phyloP scores from a whole-genome alignment of 169 alveolate species.

The Plasmodium knowlesi region DNA sequence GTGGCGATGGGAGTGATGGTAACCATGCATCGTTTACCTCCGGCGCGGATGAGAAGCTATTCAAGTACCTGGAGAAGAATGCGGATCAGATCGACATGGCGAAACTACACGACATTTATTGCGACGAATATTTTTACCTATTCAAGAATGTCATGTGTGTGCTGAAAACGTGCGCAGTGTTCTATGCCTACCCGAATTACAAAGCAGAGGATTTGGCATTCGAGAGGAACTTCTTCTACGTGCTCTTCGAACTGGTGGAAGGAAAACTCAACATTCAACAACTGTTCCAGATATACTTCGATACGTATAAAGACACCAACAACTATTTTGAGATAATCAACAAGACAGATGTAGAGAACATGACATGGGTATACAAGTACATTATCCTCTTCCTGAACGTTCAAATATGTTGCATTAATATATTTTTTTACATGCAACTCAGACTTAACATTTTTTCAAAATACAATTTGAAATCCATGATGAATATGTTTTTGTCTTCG shows the following conservation, averaged over 20 bases:
- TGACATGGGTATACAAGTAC: constrained; percentile 52
- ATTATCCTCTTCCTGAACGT: constrained; percentile 42
- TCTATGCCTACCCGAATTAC: constrained; percentile 37
- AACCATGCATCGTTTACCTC: background rate
- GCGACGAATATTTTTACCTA: constrained; percentile 58
- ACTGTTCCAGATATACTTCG: constrained; percentile 43
- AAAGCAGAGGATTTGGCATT: constrained; percentile 56
- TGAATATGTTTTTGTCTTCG: constrained; percentile 13
- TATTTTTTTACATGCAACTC: constrained; percentile 42
- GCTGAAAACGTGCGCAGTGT: constrained; percentile 18
- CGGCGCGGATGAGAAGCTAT: background rate
- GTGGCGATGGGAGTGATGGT: background rate
- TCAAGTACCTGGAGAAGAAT: background rate
- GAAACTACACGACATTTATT: constrained; percentile 20
- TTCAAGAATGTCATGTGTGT: constrained; percentile 36
- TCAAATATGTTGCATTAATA: constrained; percentile 57
- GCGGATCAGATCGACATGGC: background rate
- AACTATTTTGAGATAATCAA: constrained; percentile 36
- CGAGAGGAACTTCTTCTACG: constrained; percentile 22
- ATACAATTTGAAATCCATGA: constrained; percentile 1
- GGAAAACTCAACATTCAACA: constrained; percentile 23
- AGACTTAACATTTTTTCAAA: constrained; percentile 28
- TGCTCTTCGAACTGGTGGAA: constrained; percentile 8
- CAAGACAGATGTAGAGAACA: constrained; percentile 3
- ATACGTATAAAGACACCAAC: constrained; percentile 50